These are phyloP conservation scores for Zasmidium cellare DNA, from an alignment of 2,329 filamentous ascomycete species.

Conservation along the genomic window DNA sequence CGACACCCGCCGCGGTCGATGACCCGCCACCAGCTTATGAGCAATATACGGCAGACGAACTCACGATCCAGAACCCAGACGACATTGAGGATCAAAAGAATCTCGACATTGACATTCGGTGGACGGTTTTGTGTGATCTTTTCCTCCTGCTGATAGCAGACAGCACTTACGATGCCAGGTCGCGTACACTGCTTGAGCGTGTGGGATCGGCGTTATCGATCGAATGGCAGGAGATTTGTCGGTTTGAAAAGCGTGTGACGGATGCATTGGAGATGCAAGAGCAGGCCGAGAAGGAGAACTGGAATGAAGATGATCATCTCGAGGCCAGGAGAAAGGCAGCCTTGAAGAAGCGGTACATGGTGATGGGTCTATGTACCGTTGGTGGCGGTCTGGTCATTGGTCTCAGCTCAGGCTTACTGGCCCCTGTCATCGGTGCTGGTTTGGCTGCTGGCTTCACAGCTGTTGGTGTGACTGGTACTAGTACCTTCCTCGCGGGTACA, in stretches of 20 bases:
- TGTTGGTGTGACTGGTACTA: conserved; percentile 86
- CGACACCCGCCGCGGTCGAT: conserved; percentile 14
- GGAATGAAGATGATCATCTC: conserved; percentile 96
- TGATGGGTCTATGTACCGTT: conserved; percentile 96
- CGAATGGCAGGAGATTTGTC: conserved; percentile 87
- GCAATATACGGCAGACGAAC: conserved; percentile 68
- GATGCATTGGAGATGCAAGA: conserved; percentile 98
- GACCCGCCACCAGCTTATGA: conserved; percentile 54
- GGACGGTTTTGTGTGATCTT: conserved; percentile 94
- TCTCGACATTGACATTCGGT: conserved; percentile 92
- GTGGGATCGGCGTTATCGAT: conserved; percentile 81
- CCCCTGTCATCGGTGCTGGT: conserved; percentile 90
- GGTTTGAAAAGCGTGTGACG: conserved; percentile 95
- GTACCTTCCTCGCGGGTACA: conserved; percentile 84
- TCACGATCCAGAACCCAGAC: conserved; percentile 77
- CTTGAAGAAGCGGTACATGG: conserved; percentile 79
- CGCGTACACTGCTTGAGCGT: conserved; percentile 76
- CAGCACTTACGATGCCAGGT: conserved; percentile 87
- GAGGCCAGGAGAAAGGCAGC: conserved; percentile 79
- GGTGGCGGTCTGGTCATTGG: conserved; percentile 94
- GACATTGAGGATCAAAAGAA: conserved; percentile 78
- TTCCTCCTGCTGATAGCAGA: conserved; percentile 97
- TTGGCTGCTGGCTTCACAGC: conserved; percentile 93
- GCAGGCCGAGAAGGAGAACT: conserved; percentile 88
- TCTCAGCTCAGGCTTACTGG: conserved; percentile 85